Evolutionary conservation across 140 eudicot species (phyloP), one percentile per base, ranked within the genome.

Genomic region (Flaveria floridana): DNA sequence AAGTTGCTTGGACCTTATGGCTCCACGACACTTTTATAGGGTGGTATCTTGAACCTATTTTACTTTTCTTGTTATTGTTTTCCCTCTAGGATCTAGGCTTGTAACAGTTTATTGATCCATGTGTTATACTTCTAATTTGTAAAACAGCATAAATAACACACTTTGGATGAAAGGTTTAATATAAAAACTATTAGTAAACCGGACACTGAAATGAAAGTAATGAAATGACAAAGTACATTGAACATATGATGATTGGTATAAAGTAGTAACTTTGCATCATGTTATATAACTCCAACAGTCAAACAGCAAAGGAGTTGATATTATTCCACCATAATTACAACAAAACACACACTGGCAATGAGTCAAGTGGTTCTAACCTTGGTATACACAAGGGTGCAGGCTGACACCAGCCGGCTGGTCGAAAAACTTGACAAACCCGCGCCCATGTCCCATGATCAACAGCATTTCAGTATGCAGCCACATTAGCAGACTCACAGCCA

Each of bases 1-100:
- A 92, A 30, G 82, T 87, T 72, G 83, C 96, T 53, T 92, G 95
- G 96, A 87, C 95, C 0, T 78, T 89, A 85, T 78, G 87, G 89
- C 81, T 46, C 59, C 80, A 59, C 30, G 37, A 78, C 30, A 51
- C 26, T 66, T 44, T 44, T 44, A 44, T 14, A 44, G 41, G 41
- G 41, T 34, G 41, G 41, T 6, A 34, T 34, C 8, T 34, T 34
- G 7, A 0, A 34, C 41, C 41, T 4, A 34, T 34, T 34, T 34
- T 34, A 7, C 41, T 34, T 34, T 34, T 34, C 41, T 44, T 7
- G 50, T 44, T 44, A 44, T 10, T 44, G 12, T 7, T 44, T 44
- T 44, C 50, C 50, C 50, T 44, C 79, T 83, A 6, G 83, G 87
- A 5, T 55, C 7, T 1, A 4, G 28, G 44, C 68, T 28, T 12